A percentile compares a stretch with the other conserved stretches of the same genome.
These are phyloP conservation scores for Talaromyces sp. DNA, from an alignment of 2,329 filamentous ascomycete species.

Conservation along the genomic window DNA sequence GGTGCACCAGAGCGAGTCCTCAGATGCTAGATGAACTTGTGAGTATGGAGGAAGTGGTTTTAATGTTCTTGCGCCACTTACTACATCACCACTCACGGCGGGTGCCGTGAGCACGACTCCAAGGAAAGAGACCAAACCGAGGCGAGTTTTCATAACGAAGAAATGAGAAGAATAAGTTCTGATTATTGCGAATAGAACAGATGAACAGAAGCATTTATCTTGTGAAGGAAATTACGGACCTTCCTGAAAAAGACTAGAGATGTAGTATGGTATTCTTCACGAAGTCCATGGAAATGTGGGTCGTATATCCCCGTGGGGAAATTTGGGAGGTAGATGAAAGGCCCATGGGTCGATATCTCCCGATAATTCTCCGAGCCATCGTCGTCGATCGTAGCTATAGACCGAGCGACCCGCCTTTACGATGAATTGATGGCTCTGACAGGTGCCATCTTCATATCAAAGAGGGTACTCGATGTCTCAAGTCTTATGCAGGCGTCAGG, in stretches of 20 bases:
- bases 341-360: neutral
- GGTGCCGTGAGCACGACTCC: neutral
- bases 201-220: neutral
- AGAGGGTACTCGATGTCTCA: too few relatives aligned
- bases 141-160: conserved; percentile 7
- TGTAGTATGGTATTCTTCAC: neutral
- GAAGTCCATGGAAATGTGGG: conserved; percentile 2
- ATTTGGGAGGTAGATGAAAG: conserved; percentile 6
- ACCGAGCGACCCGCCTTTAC: too few relatives aligned
- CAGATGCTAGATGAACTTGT: neutral
- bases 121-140: conserved; percentile 5
- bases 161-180: neutral
- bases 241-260: conserved; percentile 15
- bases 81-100: conserved; percentile 11
- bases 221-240: conserved; percentile 4
- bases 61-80: conserved; percentile 12
- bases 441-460: too few relatives aligned
- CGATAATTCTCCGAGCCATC: conserved; percentile 18
- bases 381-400: too few relatives aligned
- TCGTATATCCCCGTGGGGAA: conserved; percentile 12
- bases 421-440: too few relatives aligned
- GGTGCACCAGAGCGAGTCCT: conserved; percentile 8
- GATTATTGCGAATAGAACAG: neutral
- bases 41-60: neutral
- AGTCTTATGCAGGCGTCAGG: too few relatives aligned